Evolutionary conservation across 192 early-diverging fungal species (phyloP), one percentile per base, ranked within the genome.

Genomic region (Coemansia sp.): DNA sequence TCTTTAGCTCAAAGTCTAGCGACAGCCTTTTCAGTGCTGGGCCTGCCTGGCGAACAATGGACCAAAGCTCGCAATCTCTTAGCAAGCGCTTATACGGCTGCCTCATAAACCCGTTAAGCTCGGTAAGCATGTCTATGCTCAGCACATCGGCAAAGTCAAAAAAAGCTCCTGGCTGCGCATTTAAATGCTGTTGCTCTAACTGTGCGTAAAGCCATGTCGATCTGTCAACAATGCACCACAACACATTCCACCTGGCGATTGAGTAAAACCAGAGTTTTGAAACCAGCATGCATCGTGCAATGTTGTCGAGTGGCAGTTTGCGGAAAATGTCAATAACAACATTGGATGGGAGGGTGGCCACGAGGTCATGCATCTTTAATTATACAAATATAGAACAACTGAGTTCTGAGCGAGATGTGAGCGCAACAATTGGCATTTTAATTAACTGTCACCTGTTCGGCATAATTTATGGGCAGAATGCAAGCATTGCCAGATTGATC

Each of bases 141-240:
- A 54, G 52, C 3, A 25, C 26, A 25, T 28, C 52, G 4, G 22
- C 52, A 25, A 5, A 15, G 14, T 25, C 26, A 54, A 25, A 15
- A 25, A 6, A 28, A 34, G 31, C 7, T 7, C 21, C 15, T 9
- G 50, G 9, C 2, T 21, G 52, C 52, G 14, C n/a, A 28, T 10
- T 54, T 54, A 17, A 52, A 34, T n/a, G 40, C 2, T 44, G 40
- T 5, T 44, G 40, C 3, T 44, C 40, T 44, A 5, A 2, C 40
- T 44, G 40, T n/a, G 40, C 15, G 14, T 44, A 10, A 44, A 44
- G 40, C 52, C 52, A 54, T 54, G 52, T 54, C 15, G 52, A n/a
- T 60, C 44, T 68, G 37, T 77, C 75, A 38, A 77, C 51, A 31
- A 23, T 61, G 34, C 44, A 57, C 75, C 75, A 77, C 37, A 77